phyloP scores from a whole-genome alignment of 1,284 basidiomycete species.

The Quambalaria eucalypti region DNA sequence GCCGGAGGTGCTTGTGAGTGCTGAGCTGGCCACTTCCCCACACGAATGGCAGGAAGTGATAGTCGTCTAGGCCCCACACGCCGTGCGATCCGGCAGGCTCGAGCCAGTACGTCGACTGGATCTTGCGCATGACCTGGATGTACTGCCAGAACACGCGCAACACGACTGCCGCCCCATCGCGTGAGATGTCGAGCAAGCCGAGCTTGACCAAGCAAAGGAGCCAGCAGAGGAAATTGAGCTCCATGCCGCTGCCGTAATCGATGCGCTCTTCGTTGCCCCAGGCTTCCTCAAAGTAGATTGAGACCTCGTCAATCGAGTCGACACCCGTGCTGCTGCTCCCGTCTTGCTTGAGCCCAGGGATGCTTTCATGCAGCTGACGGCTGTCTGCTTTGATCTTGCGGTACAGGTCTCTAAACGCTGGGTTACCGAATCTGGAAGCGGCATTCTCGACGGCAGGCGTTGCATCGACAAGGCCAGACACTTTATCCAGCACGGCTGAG shows the following conservation, averaged over 20 bases:
- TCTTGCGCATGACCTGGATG: constrained; percentile 63
- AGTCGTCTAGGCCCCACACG: constrained; percentile 97
- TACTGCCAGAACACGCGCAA: constrained; percentile 73
- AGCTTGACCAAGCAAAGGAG: constrained; percentile 72
- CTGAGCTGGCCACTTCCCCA: constrained; percentile 76
- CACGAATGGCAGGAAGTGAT: constrained; percentile 90
- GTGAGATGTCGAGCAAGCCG: constrained; percentile 55
- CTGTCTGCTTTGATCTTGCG: constrained; percentile 66
- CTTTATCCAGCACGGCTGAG: constrained; percentile 18
- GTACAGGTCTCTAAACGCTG: constrained; percentile 86
- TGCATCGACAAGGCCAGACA: constrained; percentile 50
- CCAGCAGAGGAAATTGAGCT: constrained; percentile 95
- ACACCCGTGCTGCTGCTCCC: background rate
- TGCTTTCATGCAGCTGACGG: constrained; percentile 15
- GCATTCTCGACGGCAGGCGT: constrained; percentile 73
- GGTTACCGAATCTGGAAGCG: constrained; percentile 90
- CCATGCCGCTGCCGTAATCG: constrained; percentile 98
- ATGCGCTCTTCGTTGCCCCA: constrained; percentile 90
- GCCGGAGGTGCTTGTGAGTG: constrained; percentile 75
- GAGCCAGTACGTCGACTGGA: constrained; percentile 93
- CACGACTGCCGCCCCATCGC: constrained; percentile 71
- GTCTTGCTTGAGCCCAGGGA: constrained; percentile 46
- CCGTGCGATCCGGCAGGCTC: constrained; percentile 96
- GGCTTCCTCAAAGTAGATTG: constrained; percentile 70
- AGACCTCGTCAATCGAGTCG: constrained; percentile 37